Conservation (phyloP, 345 rosid species). For the Sapria himalayana region DNA sequence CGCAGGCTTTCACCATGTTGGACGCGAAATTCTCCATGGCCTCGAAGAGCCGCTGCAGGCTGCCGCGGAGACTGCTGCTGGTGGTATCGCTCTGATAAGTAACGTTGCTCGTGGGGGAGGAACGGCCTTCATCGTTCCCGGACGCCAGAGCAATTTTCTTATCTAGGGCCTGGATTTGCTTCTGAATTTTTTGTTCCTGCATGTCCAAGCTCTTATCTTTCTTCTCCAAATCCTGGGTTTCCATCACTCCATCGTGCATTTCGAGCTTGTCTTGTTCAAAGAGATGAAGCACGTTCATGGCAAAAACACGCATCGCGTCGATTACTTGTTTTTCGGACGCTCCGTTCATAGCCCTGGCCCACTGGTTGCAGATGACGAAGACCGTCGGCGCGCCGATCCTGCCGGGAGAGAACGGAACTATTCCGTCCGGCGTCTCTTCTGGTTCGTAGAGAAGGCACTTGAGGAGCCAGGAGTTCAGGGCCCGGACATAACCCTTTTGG, state of each 20-base stretch:
- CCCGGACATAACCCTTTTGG: slow-evolving; percentile 54
- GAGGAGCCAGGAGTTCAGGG: slow-evolving; percentile 71
- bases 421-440: slow-evolving; percentile 74
- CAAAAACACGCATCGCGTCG: slow-evolving; percentile 46
- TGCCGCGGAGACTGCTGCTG: slow-evolving; percentile 41
- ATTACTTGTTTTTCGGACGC: slow-evolving; percentile 81
- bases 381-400: slow-evolving; percentile 83
- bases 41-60: slow-evolving; percentile 50
- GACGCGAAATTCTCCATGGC: slow-evolving; percentile 76
- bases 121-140: slow-evolving; percentile 16
- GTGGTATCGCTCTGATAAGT: slow-evolving; percentile 66
- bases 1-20: slow-evolving; percentile 46
- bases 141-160: slow-evolving; percentile 43
- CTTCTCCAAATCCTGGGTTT: slow-evolving; percentile 43
- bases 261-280: slow-evolving; percentile 64
- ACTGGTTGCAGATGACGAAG: slow-evolving; percentile 85
- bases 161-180: slow-evolving; percentile 72
- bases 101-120: slow-evolving; percentile 20
- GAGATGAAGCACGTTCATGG: slow-evolving; percentile 38
- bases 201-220: slow-evolving; percentile 40
- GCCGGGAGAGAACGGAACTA: slow-evolving; percentile 82
- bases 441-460: slow-evolving; percentile 76
- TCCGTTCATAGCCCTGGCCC: slow-evolving; percentile 66
- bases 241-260: slow-evolving; percentile 26
- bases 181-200: slow-evolving; percentile 73